A percentile compares a stretch with the other conserved stretches of the same genome.
phyloP scores from a whole-genome alignment of 768 basidiomycete genomes.

The Termitomyces sp. region DNA sequence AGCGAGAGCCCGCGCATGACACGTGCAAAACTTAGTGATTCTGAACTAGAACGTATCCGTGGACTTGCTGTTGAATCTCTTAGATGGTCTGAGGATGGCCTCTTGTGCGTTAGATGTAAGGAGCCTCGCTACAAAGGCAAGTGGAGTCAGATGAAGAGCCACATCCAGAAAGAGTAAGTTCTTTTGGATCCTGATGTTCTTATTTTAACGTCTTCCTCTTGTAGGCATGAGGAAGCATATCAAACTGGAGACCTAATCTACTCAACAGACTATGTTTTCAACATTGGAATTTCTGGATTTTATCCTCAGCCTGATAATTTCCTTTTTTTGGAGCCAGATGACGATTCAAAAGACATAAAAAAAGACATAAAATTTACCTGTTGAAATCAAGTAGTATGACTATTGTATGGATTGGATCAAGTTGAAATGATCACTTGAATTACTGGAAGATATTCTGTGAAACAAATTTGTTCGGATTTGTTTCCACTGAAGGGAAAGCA shows the following conservation, averaged over 20 bases:
- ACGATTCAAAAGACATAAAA: no score
- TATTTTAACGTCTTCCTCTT: background rate
- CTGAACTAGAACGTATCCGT: background rate
- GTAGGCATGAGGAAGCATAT: background rate
- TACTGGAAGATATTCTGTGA: no score
- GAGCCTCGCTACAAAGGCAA: background rate
- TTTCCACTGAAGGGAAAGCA: no score
- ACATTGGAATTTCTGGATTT: background rate
- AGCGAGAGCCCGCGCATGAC: background rate
- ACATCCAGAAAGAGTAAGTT: background rate
- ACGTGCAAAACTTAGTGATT: background rate
- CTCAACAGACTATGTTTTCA: background rate
- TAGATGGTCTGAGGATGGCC: background rate
- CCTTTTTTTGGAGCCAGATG: background rate
- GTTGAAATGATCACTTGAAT: background rate
- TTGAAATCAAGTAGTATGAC: background rate
- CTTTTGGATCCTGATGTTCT: background rate
- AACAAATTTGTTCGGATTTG: no score
- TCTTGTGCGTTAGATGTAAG: background rate
- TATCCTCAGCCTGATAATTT: background rate
- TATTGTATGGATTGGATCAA: background rate
- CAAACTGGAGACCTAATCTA: background rate
- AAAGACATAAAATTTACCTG: no score
- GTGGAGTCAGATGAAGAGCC: background rate
- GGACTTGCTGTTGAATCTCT: background rate